Evolutionary conservation across 2,329 filamentous ascomycete genomes (phyloP).

Genomic region (Ilyonectria sp.): DNA sequence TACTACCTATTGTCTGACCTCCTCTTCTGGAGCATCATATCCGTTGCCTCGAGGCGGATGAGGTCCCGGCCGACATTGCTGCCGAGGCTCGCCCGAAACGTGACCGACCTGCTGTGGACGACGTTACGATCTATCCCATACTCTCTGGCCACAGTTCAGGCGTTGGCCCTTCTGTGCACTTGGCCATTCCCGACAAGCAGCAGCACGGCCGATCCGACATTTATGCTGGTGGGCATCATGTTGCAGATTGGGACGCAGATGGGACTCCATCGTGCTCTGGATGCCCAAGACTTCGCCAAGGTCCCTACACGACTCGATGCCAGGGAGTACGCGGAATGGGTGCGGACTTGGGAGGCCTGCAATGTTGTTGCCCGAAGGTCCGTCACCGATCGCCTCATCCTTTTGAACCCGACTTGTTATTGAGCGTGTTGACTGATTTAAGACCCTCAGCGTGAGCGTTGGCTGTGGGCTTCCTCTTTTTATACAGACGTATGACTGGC

Average conservation of each 20-base stretch:
- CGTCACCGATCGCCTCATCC: background rate
- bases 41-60: constrained; percentile 17
- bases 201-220: constrained; percentile 43
- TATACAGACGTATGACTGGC: constrained; percentile 2
- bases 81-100: constrained; percentile 15
- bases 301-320: constrained; percentile 12
- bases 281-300: constrained; percentile 39
- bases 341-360: constrained; percentile 28
- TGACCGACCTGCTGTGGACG: constrained; percentile 31
- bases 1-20: constrained; percentile 14
- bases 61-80: constrained; percentile 23
- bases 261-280: constrained; percentile 43
- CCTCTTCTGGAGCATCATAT: constrained; percentile 29
- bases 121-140: constrained; percentile 21
- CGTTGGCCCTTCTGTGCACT: constrained; percentile 45
- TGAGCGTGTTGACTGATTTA: background rate
- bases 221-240: constrained; percentile 47
- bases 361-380: constrained; percentile 23
- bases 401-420: no score
- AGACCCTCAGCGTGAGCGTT: constrained; percentile 11
- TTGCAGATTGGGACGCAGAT: constrained; percentile 48
- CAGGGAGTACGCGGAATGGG: constrained; percentile 24
- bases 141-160: constrained; percentile 36
- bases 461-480: constrained; percentile 22
- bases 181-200: constrained; percentile 48